These are phyloP conservation scores for Solanum tarijense DNA, from an alignment of 257 asterid species.

Conservation along the genomic window DNA sequence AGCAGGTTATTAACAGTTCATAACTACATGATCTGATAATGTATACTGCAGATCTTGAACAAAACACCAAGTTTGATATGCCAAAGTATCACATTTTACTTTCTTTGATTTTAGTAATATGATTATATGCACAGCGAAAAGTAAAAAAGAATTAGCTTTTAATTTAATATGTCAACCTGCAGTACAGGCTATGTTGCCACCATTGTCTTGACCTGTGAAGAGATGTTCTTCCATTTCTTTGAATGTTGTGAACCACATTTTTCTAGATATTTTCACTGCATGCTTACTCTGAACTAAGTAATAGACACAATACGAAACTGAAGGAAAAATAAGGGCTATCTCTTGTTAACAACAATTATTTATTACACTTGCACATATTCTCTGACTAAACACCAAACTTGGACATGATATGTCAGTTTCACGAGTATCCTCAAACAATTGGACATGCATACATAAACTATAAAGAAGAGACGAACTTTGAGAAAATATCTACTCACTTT, in stretches of 20 bases:
- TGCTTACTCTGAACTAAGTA: background rate
- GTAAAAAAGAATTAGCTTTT: background rate
- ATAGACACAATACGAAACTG: background rate
- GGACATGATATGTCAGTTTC: background rate
- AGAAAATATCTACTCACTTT: slow-evolving; percentile 28
- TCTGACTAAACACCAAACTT: background rate
- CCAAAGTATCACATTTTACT: background rate
- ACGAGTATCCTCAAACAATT: no score
- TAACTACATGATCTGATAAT: no score
- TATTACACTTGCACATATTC: background rate
- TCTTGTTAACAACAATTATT: no score
- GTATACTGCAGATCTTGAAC: no score
- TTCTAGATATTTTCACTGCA: background rate
- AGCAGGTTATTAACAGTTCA: no score
- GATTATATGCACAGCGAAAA: background rate
- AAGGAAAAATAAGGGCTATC: background rate
- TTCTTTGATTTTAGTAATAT: background rate
- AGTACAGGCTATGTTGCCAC: background rate
- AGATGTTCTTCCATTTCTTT: background rate
- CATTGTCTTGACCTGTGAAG: background rate
- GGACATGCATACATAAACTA: no score
- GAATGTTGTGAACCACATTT: background rate
- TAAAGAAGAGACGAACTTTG: background rate
- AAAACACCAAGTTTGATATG: no score
- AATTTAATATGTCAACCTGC: background rate